Conservation (phyloP, 2,329 filamentous ascomycete species). For the Botryotinia narcissicola region DNA sequence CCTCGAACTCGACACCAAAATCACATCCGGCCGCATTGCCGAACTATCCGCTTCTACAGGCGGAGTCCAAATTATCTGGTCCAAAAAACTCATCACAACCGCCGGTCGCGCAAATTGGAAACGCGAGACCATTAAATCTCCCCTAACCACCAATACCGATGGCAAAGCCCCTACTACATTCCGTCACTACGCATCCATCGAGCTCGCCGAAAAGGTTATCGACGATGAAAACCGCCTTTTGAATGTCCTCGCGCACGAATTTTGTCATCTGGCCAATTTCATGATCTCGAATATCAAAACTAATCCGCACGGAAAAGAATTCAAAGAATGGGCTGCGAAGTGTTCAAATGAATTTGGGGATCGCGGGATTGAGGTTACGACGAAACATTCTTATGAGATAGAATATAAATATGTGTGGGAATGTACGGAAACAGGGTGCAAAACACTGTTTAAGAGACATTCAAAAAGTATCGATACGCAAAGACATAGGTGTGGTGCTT, state of each 20-base stretch:
- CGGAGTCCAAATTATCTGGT: slow-evolving; percentile 71
- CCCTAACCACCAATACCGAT: slow-evolving; percentile 23
- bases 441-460: slow-evolving; percentile 74
- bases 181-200: slow-evolving; percentile 71
- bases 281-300: slow-evolving; percentile 75
- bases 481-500: slow-evolving; percentile 73
- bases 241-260: slow-evolving; percentile 94
- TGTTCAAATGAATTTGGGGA: slow-evolving; percentile 56
- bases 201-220: slow-evolving; percentile 86
- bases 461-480: slow-evolving; percentile 76
- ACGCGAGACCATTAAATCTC: slow-evolving; percentile 51
- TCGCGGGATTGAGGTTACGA: slow-evolving; percentile 74
- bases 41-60: slow-evolving; percentile 61
- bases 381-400: slow-evolving; percentile 85
- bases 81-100: slow-evolving; percentile 74
- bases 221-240: slow-evolving; percentile 72
- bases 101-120: slow-evolving; percentile 75
- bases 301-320: slow-evolving; percentile 79
- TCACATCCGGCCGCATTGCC: slow-evolving; percentile 60
- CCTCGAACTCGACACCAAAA: slow-evolving; percentile 61
- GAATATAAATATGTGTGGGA: slow-evolving; percentile 90
- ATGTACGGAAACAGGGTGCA: slow-evolving; percentile 61
- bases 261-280: slow-evolving; percentile 90
- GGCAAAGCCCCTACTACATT: slow-evolving; percentile 32
- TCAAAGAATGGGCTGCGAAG: slow-evolving; percentile 69